A percentile compares a stretch with the other conserved stretches of the same genome.
Evolutionary conservation across 768 basidiomycete genomes (phyloP).

Genomic region (Strobilomyces confusus): DNA sequence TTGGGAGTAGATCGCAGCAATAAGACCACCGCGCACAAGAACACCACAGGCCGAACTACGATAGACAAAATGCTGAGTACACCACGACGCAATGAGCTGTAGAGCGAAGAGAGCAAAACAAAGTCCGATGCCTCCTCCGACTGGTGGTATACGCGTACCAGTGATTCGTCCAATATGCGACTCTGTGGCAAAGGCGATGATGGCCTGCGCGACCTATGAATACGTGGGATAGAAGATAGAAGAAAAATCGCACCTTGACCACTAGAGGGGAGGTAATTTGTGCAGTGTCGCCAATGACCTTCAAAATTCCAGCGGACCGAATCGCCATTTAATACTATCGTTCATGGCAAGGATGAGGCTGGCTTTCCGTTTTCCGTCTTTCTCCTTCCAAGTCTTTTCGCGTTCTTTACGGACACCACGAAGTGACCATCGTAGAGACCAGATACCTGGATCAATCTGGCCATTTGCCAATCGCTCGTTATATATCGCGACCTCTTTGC

Average conservation of each 20-base stretch:
- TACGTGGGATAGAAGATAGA: background rate
- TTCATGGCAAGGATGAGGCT: slow-evolving; percentile 70
- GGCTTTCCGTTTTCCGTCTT: slow-evolving; percentile 55
- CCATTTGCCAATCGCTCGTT: slow-evolving; percentile 67
- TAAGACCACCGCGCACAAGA: slow-evolving; percentile 77
- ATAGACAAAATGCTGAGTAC: slow-evolving; percentile 83
- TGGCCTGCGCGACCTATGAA: slow-evolving; percentile 41
- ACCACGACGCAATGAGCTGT: slow-evolving; percentile 62
- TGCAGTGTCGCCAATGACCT: slow-evolving; percentile 63
- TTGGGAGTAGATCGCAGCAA: slow-evolving; percentile 80
- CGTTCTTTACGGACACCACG: slow-evolving; percentile 43
- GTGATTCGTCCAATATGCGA: slow-evolving; percentile 50
- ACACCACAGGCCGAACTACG: slow-evolving; percentile 71
- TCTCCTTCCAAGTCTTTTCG: slow-evolving; percentile 62
- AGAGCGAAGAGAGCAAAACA: slow-evolving; percentile 66
- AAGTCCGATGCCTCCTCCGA: slow-evolving; percentile 66
- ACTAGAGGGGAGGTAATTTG: slow-evolving; percentile 74
- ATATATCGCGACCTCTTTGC: slow-evolving; percentile 57
- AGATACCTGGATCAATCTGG: slow-evolving; percentile 53
- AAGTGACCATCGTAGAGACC: slow-evolving; percentile 57
- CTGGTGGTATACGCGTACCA: slow-evolving; percentile 36
- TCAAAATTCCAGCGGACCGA: slow-evolving; percentile 63
- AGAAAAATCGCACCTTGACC: slow-evolving; percentile 55
- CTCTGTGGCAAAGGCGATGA: slow-evolving; percentile 64
- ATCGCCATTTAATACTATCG: slow-evolving; percentile 72